Evolutionary conservation across 345 rosid genomes (phyloP).

Genomic region (Lumnitzera racemosa): DNA sequence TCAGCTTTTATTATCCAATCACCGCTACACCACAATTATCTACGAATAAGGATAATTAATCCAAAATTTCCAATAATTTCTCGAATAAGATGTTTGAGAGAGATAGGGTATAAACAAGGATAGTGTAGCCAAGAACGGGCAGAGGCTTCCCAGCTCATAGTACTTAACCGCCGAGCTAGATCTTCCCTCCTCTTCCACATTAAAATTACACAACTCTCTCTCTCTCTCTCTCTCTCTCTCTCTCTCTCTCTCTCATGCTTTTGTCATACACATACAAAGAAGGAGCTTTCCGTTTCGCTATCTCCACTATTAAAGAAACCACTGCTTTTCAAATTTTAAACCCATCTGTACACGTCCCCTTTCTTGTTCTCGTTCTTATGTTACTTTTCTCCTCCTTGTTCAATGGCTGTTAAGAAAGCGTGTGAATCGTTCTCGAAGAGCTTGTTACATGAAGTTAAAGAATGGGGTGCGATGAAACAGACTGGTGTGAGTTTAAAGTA

Average conservation of each 20-base stretch:
- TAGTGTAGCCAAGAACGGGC: no score
- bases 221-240: not conserved
- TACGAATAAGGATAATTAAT: no score
- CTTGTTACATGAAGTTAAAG: conserved; percentile 59
- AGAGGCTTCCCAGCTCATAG: no score
- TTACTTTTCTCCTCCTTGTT: not conserved
- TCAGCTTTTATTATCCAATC: no score
- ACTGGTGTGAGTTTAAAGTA: conserved; percentile 82
- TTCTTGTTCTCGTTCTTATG: not conserved
- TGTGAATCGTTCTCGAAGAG: conserved; percentile 48
- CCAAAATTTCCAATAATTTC: no score
- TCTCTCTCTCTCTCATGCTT: not conserved
- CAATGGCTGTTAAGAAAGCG: conserved; percentile 73
- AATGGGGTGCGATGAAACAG: conserved; percentile 92
- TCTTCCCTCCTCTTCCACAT: not conserved
- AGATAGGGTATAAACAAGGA: no score
- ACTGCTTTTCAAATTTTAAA: no score
- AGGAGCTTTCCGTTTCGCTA: no score
- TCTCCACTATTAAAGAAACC: no score
- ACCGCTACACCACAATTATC: no score
- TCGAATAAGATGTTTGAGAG: no score
- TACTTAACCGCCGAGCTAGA: no score
- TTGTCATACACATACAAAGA: not conserved
- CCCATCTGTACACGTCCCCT: not conserved
- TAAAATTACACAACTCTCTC: not conserved